Conservation (phyloP, 1,139 yeast genomes). For the Geotrichum europaeum region DNA sequence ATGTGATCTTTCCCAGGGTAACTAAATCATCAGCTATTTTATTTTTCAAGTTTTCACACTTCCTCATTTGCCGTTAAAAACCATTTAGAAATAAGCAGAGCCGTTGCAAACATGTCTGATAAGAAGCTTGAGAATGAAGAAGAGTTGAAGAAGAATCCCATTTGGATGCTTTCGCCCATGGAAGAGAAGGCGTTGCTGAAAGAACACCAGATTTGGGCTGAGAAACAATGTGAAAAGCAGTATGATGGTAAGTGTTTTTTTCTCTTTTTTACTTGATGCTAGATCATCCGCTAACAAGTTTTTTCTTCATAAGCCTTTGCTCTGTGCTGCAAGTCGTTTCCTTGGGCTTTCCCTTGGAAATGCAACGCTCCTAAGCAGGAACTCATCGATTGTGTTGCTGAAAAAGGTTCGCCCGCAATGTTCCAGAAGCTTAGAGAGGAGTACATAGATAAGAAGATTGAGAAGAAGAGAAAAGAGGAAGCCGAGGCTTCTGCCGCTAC, state of each 20-base stretch:
- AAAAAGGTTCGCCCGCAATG: constrained; percentile 57
- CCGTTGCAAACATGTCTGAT: background rate
- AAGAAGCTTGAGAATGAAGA: constrained; percentile 1
- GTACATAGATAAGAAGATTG: constrained; percentile 26
- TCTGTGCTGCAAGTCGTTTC: constrained; percentile 48
- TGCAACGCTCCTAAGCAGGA: constrained; percentile 55
- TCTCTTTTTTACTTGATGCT: constrained; percentile 28
- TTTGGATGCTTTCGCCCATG: constrained; percentile 79
- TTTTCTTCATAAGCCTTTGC: constrained; percentile 38
- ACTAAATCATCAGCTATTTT: background rate
- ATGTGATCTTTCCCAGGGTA: background rate
- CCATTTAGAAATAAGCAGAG: background rate
- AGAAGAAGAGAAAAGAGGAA: constrained; percentile 5
- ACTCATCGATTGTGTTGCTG: constrained; percentile 66
- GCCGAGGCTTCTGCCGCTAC: background rate
- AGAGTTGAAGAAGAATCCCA: constrained; percentile 42
- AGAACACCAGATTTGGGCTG: constrained; percentile 70
- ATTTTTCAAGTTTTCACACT: background rate
- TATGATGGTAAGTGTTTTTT: constrained; percentile 27
- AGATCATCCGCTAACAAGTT: constrained; percentile 25
- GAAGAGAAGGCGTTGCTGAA: constrained; percentile 79
- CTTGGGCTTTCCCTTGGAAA: constrained; percentile 51
- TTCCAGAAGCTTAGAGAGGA: constrained; percentile 61
- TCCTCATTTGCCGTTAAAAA: background rate
- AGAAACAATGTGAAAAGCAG: constrained; percentile 61